These are phyloP conservation scores for Ophiostoma sp. DNA, from an alignment of 2,329 filamentous ascomycete genomes.

Conservation along the genomic window DNA sequence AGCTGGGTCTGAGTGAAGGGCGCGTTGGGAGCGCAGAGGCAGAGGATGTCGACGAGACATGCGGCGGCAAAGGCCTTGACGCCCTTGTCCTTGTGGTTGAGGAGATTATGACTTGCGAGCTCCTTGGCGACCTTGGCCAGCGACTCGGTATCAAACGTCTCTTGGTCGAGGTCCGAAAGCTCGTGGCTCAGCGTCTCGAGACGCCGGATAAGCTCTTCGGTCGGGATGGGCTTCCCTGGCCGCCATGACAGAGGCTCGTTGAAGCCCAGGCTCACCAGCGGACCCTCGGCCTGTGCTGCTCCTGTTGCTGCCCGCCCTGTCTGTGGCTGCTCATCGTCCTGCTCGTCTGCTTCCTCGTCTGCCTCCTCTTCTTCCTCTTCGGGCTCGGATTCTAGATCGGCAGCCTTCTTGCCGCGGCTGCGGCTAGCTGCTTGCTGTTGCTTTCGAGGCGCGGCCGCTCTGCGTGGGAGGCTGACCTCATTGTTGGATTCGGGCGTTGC, in stretches of 20 bases:
- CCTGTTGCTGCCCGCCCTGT: background rate
- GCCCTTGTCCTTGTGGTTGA: slow-evolving; percentile 90
- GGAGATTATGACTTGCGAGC: slow-evolving; percentile 75
- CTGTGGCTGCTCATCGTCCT: slow-evolving; percentile 15
- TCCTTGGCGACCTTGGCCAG: slow-evolving; percentile 81
- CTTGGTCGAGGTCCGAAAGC: slow-evolving; percentile 82
- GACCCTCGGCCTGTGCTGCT: slow-evolving; percentile 36
- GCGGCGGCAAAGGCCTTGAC: slow-evolving; percentile 86
- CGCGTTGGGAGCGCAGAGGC: slow-evolving; percentile 89
- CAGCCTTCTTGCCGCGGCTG: slow-evolving; percentile 13
- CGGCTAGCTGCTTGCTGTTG: slow-evolving; percentile 11
- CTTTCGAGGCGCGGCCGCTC: slow-evolving; percentile 22
- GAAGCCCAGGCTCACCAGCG: slow-evolving; percentile 65
- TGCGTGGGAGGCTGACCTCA: slow-evolving; percentile 24
- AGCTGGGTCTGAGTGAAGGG: slow-evolving; percentile 88
- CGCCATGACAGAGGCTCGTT: slow-evolving; percentile 87
- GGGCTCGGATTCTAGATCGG: slow-evolving; percentile 22
- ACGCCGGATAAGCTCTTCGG: slow-evolving; percentile 76
- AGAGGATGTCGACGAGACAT: slow-evolving; percentile 90
- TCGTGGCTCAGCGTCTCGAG: slow-evolving; percentile 81
- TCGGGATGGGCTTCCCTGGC: slow-evolving; percentile 84
- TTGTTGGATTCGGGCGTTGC: background rate
- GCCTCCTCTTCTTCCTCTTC: slow-evolving; percentile 18
- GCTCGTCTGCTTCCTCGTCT: slow-evolving; percentile 9
- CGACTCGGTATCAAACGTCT: slow-evolving; percentile 80